Evolutionary conservation across 75 land plant species (phyloP).

Genomic region (Cryptomeria japonica): DNA sequence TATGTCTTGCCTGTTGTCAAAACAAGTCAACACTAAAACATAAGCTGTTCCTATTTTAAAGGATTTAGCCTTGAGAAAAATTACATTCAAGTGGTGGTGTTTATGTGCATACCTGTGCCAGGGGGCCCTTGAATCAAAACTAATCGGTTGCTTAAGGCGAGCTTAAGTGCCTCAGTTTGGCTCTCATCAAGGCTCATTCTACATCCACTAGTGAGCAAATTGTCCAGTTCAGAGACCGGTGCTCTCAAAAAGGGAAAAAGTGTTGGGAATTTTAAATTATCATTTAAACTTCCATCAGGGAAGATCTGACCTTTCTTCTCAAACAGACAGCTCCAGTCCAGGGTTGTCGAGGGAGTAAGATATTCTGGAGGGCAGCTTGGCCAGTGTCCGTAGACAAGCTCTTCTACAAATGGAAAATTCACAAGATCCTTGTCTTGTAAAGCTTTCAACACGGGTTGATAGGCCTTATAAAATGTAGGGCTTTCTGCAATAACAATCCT

Average conservation of each 20-base stretch:
- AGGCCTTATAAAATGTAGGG: conserved; percentile 30
- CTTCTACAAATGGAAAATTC: conserved; percentile 20
- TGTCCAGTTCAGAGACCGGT: background rate
- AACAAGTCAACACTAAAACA: background rate
- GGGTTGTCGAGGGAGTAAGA: background rate
- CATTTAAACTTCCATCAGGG: background rate
- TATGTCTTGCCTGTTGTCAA: background rate
- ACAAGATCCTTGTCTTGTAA: conserved; percentile 21
- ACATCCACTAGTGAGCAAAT: background rate
- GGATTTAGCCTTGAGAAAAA: background rate
- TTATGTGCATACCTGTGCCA: conserved; percentile 21
- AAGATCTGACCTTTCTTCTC: background rate
- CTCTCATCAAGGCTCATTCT: background rate
- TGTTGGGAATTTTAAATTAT: background rate
- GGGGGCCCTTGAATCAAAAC: conserved; percentile 29
- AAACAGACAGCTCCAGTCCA: conserved; percentile 26
- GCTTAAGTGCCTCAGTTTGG: conserved; percentile 23
- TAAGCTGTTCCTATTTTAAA: background rate
- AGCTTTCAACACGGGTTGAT: conserved; percentile 20
- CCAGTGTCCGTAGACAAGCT: conserved; percentile 15
- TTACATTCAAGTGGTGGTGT: background rate
- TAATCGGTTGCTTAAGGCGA: conserved; percentile 16
- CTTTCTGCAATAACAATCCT: conserved; percentile 23
- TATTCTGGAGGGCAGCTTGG: conserved; percentile 19
- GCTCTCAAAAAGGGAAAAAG: background rate